Conservation (phyloP, 495 filamentous ascomycete genomes). For the Penicillium atrosanguineum region DNA sequence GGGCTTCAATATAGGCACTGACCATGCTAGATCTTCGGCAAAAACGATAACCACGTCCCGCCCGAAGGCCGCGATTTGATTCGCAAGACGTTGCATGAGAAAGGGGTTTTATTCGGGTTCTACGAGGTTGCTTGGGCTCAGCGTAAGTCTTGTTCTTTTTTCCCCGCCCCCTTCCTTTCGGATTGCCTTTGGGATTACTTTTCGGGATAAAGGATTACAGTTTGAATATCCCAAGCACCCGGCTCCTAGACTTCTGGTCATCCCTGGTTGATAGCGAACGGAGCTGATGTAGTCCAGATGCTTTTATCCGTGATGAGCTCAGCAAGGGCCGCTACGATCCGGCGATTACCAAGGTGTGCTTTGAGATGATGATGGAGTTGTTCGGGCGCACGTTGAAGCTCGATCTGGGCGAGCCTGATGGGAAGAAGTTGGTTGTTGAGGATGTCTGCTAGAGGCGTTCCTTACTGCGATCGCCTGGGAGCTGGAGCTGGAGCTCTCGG, state of each 20-base stretch:
- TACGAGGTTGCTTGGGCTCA: constrained; percentile 92
- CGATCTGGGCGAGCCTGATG: constrained; percentile 65
- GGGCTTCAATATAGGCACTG: not conserved
- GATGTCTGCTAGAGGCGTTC: constrained; percentile 49
- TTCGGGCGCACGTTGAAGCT: constrained; percentile 76
- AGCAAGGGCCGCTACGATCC: constrained; percentile 94
- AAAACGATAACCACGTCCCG: constrained; percentile 87
- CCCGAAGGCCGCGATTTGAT: constrained; percentile 83
- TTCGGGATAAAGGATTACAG: not conserved
- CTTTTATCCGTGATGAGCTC: constrained; percentile 94
- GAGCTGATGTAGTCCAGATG: constrained; percentile 44
- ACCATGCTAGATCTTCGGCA: constrained; percentile 65
- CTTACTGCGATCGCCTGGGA: not conserved
- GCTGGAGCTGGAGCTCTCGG: not conserved
- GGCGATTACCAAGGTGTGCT: constrained; percentile 81
- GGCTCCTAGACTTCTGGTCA: not conserved
- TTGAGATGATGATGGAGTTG: constrained; percentile 84
- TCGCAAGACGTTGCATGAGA: constrained; percentile 74
- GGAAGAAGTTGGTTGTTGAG: constrained; percentile 50
- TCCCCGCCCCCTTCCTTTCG: too few species aligned
- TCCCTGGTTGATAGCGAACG: not conserved
- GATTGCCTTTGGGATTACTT: too few species aligned
- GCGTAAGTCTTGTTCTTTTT: constrained; percentile 48
- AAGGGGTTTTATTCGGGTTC: constrained; percentile 72
- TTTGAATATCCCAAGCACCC: not conserved